Conservation (phyloP, 805 yeast genomes). For the Blastobotrys robertii region DNA sequence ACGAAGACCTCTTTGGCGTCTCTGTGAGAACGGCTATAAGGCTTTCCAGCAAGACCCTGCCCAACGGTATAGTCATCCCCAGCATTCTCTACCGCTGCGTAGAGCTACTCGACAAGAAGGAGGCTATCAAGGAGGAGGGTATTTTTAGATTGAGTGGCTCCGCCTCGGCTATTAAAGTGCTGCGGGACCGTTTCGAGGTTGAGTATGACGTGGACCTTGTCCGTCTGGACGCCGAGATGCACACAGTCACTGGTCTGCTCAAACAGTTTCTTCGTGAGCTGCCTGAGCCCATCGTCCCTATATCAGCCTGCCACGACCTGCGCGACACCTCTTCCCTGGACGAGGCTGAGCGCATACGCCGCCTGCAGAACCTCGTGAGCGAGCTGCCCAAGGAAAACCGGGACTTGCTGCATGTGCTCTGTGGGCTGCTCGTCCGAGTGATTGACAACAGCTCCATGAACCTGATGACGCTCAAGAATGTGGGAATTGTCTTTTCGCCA, state of each 20-base stretch:
- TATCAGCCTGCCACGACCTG: conserved; percentile 39
- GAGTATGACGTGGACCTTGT: conserved; percentile 62
- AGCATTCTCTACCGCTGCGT: conserved; percentile 69
- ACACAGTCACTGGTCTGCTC: conserved; percentile 77
- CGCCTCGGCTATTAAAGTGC: conserved; percentile 57
- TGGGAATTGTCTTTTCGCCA: conserved; percentile 75
- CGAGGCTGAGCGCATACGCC: conserved; percentile 18
- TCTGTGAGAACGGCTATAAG: conserved; percentile 43
- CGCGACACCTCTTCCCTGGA: conserved; percentile 30
- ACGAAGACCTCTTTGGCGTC: conserved; percentile 47
- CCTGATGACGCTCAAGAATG: conserved; percentile 75
- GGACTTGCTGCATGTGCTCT: conserved; percentile 54
- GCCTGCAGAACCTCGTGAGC: conserved; percentile 27
- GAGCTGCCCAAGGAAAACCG: conserved; percentile 44
- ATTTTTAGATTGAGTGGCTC: conserved; percentile 87
- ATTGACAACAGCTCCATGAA: conserved; percentile 51
- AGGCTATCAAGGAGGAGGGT: conserved; percentile 82
- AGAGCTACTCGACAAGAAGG: conserved; percentile 50
- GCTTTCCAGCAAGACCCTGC: conserved; percentile 38
- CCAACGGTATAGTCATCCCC: conserved; percentile 46
- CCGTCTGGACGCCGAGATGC: conserved; percentile 44
- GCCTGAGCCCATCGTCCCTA: conserved; percentile 43
- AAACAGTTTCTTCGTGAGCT: conserved; percentile 75
- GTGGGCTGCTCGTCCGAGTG: conserved; percentile 57
- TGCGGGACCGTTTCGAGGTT: conserved; percentile 60